A percentile compares a stretch with the other conserved stretches of the same genome.
Conservation (phyloP, 768 basidiomycete genomes). For the Trametes elegans region DNA sequence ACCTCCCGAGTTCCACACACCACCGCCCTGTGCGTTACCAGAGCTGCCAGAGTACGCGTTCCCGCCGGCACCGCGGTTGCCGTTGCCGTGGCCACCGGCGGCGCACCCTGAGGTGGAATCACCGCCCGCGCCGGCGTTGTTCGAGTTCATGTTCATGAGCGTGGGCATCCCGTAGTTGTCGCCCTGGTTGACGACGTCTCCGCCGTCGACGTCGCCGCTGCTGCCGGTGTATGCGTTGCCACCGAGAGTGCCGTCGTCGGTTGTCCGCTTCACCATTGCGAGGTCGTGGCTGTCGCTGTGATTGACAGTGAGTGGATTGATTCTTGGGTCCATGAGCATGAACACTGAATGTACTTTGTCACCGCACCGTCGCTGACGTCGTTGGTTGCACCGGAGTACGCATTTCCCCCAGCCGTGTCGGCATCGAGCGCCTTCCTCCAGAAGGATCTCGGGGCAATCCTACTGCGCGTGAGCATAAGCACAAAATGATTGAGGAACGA, state of each 20-base stretch:
- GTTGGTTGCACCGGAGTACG: constrained; percentile 19
- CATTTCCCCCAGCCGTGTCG: constrained; percentile 23
- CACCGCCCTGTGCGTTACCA: constrained; percentile 31
- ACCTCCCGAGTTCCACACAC: constrained; percentile 22
- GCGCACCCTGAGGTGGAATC: constrained; percentile 29
- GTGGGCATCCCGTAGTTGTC: constrained; percentile 26
- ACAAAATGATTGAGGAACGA: no score
- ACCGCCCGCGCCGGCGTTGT: constrained; percentile 31
- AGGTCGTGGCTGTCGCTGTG: background rate
- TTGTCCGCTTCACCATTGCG: constrained; percentile 15
- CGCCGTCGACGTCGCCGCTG: constrained; percentile 26
- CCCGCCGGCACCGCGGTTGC: constrained; percentile 15
- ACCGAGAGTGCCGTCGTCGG: constrained; percentile 25
- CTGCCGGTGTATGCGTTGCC: constrained; percentile 28
- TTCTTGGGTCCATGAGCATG: no score
- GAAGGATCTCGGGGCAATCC: background rate
- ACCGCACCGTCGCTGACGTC: constrained; percentile 1
- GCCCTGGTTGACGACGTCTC: constrained; percentile 20
- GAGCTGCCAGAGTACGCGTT: constrained; percentile 17
- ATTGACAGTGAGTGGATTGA: no score
- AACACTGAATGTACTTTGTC: background rate
- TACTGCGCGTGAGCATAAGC: background rate
- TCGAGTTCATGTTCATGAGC: constrained; percentile 32
- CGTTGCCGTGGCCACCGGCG: constrained; percentile 18
- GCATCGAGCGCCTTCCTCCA: constrained; percentile 16